Conservation (phyloP, 163 green algal species). For the Chlorella variabilis region DNA sequence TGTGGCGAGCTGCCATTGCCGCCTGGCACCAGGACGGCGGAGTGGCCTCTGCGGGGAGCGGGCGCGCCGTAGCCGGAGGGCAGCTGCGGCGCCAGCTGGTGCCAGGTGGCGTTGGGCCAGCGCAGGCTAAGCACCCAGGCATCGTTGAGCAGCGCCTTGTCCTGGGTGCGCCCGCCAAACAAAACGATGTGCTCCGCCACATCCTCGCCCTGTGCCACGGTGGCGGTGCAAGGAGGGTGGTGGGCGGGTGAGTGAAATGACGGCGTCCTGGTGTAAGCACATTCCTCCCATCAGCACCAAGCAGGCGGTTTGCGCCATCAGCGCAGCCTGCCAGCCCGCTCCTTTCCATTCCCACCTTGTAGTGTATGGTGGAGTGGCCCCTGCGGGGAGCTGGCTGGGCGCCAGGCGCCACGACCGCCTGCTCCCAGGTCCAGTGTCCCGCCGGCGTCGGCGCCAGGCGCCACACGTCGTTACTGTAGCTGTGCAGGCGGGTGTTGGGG, state of each 20-base stretch:
- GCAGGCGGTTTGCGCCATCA: too few relatives aligned
- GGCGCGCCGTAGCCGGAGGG: neutral
- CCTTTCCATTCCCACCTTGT: neutral
- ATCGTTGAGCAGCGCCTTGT: constrained; percentile 22
- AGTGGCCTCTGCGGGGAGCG: neutral
- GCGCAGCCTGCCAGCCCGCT: neutral
- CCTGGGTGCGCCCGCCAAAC: constrained; percentile 5
- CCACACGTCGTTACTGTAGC: neutral
- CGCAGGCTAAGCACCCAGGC: neutral
- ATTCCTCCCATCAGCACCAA: too few relatives aligned
- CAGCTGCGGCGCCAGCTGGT: constrained; percentile 1
- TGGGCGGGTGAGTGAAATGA: too few relatives aligned
- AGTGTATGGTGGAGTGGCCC: neutral
- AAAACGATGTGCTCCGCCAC: neutral
- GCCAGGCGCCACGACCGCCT: neutral
- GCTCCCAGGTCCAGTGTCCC: neutral
- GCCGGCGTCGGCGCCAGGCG: neutral
- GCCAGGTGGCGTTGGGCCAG: constrained; percentile 5
- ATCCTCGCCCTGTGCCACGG: neutral
- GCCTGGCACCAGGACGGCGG: neutral
- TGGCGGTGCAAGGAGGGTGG: too few relatives aligned
- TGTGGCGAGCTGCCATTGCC: neutral
- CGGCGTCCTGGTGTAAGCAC: too few relatives aligned
- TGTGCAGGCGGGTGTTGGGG: neutral
- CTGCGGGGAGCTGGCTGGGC: neutral